Base-by-base conservation (phyloP, 2,329 filamentous ascomycete species). In the Metarhizium humberi region DNA sequence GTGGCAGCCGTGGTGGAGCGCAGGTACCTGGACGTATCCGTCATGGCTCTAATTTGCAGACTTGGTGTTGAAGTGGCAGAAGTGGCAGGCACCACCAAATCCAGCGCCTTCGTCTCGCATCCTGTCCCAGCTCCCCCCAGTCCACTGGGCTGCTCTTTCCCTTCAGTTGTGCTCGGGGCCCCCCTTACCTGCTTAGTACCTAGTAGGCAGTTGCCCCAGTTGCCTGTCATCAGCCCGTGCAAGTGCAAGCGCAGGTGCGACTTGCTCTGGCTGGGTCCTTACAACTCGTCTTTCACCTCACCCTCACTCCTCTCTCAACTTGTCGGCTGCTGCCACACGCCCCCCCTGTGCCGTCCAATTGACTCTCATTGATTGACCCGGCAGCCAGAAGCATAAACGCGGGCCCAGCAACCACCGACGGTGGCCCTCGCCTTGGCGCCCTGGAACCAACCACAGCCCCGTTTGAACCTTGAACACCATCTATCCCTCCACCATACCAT, bases 381-480 rank as follows among this genome's bases (percentile, higher is more conserved):
- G 52, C 47, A 54, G 52, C 52, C 46, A 53, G 51, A 51, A 56
- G 55, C 56, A 56, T 55, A 55, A 54, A 54, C 54, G 54, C 54
- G 38, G 57, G 14, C 14, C 51, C 57, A 57, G 57, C 57, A 50
- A 57, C 51, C 57, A 60, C 34, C 53, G 50, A 52, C 54, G 43
- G 56, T 58, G 48, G 56, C 51, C 61, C 55, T 57, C 52, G 50
- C 36, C 57, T 53, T 57, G 54, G 45, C 51, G 50, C 56, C 58
- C 50, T 52, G 50, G 32, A 57, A 55, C 60, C 60, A 62, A 62
- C 59, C 60, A 62, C 54, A 58, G 57, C 53, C 54, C 55, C 36
- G 43, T 54, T 55, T 57, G 57, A 60, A 59, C 57, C 57, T 62
- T 58, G 60, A 58, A 57, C 55, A 56, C 56, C 53, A 50, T 57